These are phyloP conservation scores for Diaporthe sp. DNA, from an alignment of 2,329 filamentous ascomycete genomes.

Conservation along the genomic window DNA sequence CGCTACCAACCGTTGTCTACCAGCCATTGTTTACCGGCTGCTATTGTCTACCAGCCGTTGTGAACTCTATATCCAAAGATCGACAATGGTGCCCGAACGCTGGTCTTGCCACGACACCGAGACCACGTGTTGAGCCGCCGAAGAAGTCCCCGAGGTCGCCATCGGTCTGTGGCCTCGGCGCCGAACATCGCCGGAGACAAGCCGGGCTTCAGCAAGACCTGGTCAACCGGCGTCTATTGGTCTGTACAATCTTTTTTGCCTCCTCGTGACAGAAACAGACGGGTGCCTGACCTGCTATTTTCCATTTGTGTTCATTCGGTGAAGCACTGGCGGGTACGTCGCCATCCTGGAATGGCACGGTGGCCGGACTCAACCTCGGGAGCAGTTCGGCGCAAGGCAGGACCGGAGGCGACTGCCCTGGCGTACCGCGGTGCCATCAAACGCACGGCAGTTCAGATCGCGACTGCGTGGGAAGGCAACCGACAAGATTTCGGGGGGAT, in stretches of 20 bases:
- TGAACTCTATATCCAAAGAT: not conserved
- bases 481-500: conserved; percentile 30
- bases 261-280: not conserved
- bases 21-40: not conserved
- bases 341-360: not conserved
- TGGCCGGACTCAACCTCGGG: not conserved
- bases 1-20: not conserved
- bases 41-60: not conserved
- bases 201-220: not conserved
- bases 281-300: not conserved
- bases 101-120: not conserved
- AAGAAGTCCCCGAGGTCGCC: not conserved
- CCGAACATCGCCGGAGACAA: not conserved
- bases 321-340: not conserved
- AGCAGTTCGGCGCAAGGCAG: not conserved
- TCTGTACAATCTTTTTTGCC: not conserved
- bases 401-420: not conserved
- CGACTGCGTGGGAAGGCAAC: not conserved
- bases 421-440: not conserved
- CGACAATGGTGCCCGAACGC: not conserved
- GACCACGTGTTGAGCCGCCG: not conserved
- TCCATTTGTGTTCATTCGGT: not conserved
- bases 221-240: not conserved
- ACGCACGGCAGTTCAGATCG: conserved; percentile 21
- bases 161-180: not conserved